Base-by-base conservation (phyloP, 176 grass and related monocot genomes). In the Carex scoparia region DNA sequence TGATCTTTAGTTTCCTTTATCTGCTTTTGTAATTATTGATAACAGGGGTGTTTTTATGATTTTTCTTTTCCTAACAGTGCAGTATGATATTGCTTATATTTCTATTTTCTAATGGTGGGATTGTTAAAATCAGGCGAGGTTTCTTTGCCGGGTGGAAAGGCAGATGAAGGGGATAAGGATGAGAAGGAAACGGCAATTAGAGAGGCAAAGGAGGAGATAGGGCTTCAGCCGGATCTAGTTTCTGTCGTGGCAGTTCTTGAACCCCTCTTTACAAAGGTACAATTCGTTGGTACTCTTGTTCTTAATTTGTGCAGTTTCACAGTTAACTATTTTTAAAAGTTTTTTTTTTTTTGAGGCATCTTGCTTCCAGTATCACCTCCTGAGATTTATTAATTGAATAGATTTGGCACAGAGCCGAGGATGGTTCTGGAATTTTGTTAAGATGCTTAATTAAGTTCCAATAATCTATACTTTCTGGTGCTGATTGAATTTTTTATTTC, bases 171-270 rank as follows among this genome's bases (percentile, higher is more conserved):
- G 23, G 95, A 98, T 77, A 88, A 88, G 44, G 93, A 98, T 38
- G 91, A 74, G 15, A 84, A 71, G 86, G 89, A 89, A 42, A 98
- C 95, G 55, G 95, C 95, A 55, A 37, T 95, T 23, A 84, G 93
- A 71, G 95, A 98, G 70, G 95, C 95, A 33, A 14, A 90, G 15
- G 95, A 98, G 79, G 95, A 98, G 83, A 98, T 95, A 37, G 95
- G 95, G 23, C 84, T 98, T 57, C 89, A 92, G 42, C 93, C 91
- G 0, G 81, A 85, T 15, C 85, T 98, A 8, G 93, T 98, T 1
- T 90, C 86, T 40, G 53, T 95, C 13, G 87, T 98, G 11, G 66
- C 93, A 16, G 87, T 93, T 88, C 93, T 98, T 64, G 90, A 98
- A 56, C 93, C 95, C 2, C 85, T 98, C 83, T 69, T 95, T 8